Evolutionary conservation across 2,329 filamentous ascomycete genomes (phyloP).

Genomic region (Xylariaceae sp.): DNA sequence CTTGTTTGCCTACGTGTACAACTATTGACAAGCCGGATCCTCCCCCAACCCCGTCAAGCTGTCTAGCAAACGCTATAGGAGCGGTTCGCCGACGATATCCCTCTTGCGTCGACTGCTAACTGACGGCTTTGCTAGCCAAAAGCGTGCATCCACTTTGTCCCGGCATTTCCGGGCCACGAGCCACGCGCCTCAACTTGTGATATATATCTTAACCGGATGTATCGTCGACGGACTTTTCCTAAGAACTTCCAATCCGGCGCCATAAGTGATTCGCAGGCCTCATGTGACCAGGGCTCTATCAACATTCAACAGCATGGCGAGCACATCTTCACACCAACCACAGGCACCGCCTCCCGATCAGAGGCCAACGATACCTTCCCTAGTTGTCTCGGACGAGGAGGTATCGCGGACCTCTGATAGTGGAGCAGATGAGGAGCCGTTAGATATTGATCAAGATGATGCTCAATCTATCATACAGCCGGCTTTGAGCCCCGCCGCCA

Average conservation of each 20-base stretch:
- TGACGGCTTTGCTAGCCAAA: not conserved
- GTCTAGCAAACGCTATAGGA: not conserved
- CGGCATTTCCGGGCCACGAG: not conserved
- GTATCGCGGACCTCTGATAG: slow-evolving; percentile 30
- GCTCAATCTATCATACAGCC: slow-evolving; percentile 63
- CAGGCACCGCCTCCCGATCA: slow-evolving; percentile 16
- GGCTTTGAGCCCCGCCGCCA: slow-evolving; percentile 59
- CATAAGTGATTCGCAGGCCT: slow-evolving; percentile 10
- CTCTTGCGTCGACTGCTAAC: slow-evolving; percentile 19
- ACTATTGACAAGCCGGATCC: not conserved
- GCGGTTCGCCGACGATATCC: slow-evolving; percentile 1
- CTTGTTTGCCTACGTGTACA: not conserved
- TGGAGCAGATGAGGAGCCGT: slow-evolving; percentile 40
- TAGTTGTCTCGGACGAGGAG: slow-evolving; percentile 28
- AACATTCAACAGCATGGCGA: slow-evolving; percentile 20
- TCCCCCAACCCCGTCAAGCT: not conserved
- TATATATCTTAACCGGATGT: slow-evolving; percentile 13
- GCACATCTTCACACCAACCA: slow-evolving; percentile 9
- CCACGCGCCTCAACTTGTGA: not conserved
- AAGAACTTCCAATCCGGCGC: slow-evolving; percentile 5
- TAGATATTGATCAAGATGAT: slow-evolving; percentile 55
- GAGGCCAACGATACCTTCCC: slow-evolving; percentile 20
- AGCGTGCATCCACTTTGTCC: not conserved
- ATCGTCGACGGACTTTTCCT: slow-evolving; percentile 7
- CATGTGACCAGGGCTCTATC: not conserved